A percentile compares a stretch with the other conserved stretches of the same genome.
phyloP scores from a whole-genome alignment of 208 protist genomes.

The Leishmania amazonensis region DNA sequence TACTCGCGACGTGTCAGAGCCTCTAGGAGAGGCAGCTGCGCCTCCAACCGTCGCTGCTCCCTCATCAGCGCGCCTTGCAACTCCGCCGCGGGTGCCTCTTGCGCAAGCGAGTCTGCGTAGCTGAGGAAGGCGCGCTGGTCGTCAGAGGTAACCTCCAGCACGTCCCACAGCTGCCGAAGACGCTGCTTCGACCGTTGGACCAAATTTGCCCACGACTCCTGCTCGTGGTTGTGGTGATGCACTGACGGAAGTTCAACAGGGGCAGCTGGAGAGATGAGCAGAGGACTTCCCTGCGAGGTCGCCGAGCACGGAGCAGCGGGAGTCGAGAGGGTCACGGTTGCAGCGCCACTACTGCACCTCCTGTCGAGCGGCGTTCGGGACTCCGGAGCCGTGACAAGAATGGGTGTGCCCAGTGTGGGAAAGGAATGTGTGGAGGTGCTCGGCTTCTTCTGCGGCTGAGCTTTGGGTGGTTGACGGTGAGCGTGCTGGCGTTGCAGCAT shows the following conservation, averaged over 20 bases:
- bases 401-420: not conserved
- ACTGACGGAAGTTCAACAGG: not conserved
- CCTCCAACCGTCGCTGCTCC: slow-evolving; percentile 57
- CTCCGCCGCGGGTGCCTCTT: not conserved
- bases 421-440: not conserved
- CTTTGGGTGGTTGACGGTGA: not conserved
- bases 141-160: slow-evolving; percentile 51
- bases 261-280: slow-evolving; percentile 10
- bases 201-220: not conserved
- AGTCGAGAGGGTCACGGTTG: not conserved
- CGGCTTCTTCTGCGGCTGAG: not conserved
- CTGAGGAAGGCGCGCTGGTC: slow-evolving; percentile 33
- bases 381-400: slow-evolving; percentile 5
- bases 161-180: slow-evolving; percentile 59
- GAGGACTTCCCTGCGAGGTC: not conserved
- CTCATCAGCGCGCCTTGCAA: slow-evolving; percentile 20
- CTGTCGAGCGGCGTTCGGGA: not conserved
- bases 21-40: slow-evolving; percentile 77
- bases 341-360: not conserved
- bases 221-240: not conserved
- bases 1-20: slow-evolving; percentile 71
- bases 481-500: slow-evolving; percentile 29
- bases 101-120: slow-evolving; percentile 4
- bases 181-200: slow-evolving; percentile 3
- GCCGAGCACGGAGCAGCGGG: slow-evolving; percentile 10